Conservation (phyloP, 164 flowering plant genomes). For the Dillenia suffruticosa region DNA sequence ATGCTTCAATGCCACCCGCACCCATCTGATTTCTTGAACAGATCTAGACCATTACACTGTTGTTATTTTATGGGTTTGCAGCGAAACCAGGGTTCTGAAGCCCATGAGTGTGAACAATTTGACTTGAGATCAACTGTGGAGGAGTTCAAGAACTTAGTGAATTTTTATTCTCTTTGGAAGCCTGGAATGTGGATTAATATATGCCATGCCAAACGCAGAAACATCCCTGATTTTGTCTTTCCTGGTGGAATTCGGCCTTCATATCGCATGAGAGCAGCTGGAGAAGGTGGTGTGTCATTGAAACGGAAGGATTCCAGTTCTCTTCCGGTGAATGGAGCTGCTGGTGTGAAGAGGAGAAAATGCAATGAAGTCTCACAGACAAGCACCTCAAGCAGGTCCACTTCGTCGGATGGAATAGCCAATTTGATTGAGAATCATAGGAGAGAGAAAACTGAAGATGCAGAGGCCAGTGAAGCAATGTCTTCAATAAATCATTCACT, state of each 20-base stretch:
- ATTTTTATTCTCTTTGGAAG: slow-evolving; percentile 50
- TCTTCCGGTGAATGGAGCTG: slow-evolving; percentile 22
- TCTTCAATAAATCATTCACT: too few species aligned
- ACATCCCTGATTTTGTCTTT: slow-evolving; percentile 73
- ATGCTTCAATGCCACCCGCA: slow-evolving; percentile 91
- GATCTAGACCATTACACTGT: slow-evolving; percentile 49
- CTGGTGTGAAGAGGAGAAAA: slow-evolving; percentile 37
- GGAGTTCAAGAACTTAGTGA: slow-evolving; percentile 68
- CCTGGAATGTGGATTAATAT: slow-evolving; percentile 79
- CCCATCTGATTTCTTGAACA: slow-evolving; percentile 58
- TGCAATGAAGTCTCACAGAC: slow-evolving; percentile 15
- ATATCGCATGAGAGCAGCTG: slow-evolving; percentile 36
- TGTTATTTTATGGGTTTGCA: slow-evolving; percentile 87
- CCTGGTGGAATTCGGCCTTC: slow-evolving; percentile 77
- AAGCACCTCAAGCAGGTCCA: too few species aligned
- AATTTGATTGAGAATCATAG: too few species aligned
- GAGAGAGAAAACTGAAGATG: too few species aligned
- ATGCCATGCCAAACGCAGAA: slow-evolving; percentile 55
- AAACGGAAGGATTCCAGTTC: slow-evolving; percentile 23
- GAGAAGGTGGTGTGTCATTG: slow-evolving; percentile 26
- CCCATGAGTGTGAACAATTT: slow-evolving; percentile 60
- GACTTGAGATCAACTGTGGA: slow-evolving; percentile 83
- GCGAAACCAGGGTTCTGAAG: slow-evolving; percentile 62
- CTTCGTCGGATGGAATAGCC: too few species aligned
- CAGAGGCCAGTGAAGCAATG: too few species aligned